Base-by-base conservation (phyloP, 192 early-diverging fungal species). In the Mortierella alpina region DNA sequence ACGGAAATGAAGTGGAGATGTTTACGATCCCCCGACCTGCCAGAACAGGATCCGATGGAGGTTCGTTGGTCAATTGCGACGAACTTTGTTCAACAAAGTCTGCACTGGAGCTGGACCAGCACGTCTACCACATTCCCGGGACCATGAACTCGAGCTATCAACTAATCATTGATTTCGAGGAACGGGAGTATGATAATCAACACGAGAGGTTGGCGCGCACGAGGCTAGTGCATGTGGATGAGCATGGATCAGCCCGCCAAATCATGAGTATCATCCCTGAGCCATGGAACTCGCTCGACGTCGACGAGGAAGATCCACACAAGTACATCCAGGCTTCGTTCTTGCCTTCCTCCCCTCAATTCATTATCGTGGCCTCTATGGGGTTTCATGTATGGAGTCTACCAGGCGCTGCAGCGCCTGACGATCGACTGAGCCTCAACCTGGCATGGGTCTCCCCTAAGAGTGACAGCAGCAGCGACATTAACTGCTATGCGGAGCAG, bases 371-470 rank as follows among this genome's bases (percentile, higher is more conserved):
- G 4, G 9, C 2, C n/a, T 45, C 66, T 13, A 52, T 7, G 12
- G 66, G 66, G 5, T 67, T 67, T 57, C 66, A 67, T 13, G 49
- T 67, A 2, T 67, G 66, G 66, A 67, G 41, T 31, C 55, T 67
- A 5, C 66, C 66, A 31, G 31, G 31, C 6, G 54, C 49, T 20
- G 2, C 22, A 18, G n/a, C 53, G 4, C 41, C 66, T 1, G 54
- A 47, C 17, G 57, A 58, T 31, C 18, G 45, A 20, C 57, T 52
- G 23, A 49, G 46, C 13, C 55, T 67, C 12, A 23, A 47, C 6
- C 31, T 67, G 41, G 41, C 54, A 17, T 67, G 66, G 66, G 41
- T 57, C 44, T 20, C 10, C 12, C 66, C 66, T 3, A 41, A 39
- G 4, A 18, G 6, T 4, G 51, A 47, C n/a, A 46, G 39, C 39